Evolutionary conservation across 2,329 filamentous ascomycete species (phyloP).

Genomic region (Ophiostoma triangulosporum): DNA sequence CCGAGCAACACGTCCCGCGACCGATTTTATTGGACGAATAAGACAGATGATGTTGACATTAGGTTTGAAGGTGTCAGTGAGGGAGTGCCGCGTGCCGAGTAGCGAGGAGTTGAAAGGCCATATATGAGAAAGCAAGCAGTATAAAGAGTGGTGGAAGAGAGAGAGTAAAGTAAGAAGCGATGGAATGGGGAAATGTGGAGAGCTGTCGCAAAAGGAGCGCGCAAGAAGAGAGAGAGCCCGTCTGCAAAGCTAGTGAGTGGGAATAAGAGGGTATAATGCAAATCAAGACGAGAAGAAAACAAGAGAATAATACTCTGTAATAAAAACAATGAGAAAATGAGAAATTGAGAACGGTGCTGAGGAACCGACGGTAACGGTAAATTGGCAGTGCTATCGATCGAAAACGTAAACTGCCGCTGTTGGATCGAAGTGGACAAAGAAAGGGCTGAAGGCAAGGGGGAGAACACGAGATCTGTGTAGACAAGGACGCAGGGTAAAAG

Average conservation of each 20-base stretch:
- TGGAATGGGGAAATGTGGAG: constrained; percentile 1
- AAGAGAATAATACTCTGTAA: too few species aligned
- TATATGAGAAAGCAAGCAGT: not conserved
- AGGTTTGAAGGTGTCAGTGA: not conserved
- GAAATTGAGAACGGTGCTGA: too few species aligned
- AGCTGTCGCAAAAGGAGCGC: constrained; percentile 1
- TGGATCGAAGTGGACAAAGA: not conserved
- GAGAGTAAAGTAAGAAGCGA: not conserved
- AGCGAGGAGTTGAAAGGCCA: not conserved
- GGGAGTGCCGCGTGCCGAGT: not conserved
- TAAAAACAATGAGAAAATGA: too few species aligned
- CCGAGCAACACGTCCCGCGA: constrained; percentile 2
- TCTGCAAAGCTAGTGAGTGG: not conserved
- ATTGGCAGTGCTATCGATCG: too few species aligned
- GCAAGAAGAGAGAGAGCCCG: not conserved
- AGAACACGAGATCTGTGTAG: not conserved
- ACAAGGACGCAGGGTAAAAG: not conserved
- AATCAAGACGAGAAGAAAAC: not conserved
- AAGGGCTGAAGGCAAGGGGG: not conserved
- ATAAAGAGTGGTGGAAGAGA: not conserved
- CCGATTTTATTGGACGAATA: constrained; percentile 10
- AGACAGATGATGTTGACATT: not conserved
- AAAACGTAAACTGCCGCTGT: not conserved
- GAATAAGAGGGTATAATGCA: too few species aligned
- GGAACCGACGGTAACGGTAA: too few species aligned